A percentile compares a stretch with the other conserved stretches of the same genome.
Evolutionary conservation across 2,329 filamentous ascomycete genomes (phyloP).

Genomic region (Thielaviopsis musarum): DNA sequence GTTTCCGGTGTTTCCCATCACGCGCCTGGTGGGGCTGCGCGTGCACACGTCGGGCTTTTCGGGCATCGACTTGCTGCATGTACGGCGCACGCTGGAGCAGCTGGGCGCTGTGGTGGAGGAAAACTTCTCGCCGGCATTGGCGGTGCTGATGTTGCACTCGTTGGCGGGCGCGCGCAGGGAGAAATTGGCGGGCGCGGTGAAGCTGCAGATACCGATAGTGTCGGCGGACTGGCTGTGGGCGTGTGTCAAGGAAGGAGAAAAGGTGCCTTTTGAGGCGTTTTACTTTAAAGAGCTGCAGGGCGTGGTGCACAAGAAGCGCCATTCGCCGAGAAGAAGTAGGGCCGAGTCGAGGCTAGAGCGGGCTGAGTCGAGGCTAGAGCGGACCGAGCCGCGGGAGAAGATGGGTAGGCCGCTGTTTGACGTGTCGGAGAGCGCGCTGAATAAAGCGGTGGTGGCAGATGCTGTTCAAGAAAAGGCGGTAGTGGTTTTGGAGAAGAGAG

Average conservation of each 20-base stretch:
- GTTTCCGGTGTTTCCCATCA: conserved; percentile 52
- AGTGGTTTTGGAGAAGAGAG: too few species aligned
- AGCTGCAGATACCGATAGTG: conserved; percentile 69
- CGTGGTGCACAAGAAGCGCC: background rate
- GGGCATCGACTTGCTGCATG: conserved; percentile 70
- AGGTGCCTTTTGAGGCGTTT: too few species aligned
- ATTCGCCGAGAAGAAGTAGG: background rate
- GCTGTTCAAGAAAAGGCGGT: too few species aligned
- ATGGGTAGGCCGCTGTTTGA: background rate
- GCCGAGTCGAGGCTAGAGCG: too few species aligned
- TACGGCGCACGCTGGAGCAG: conserved; percentile 58
- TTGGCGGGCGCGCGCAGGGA: conserved; percentile 43
- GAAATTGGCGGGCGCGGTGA: conserved; percentile 61
- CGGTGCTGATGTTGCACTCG: conserved; percentile 58
- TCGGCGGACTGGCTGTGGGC: conserved; percentile 70
- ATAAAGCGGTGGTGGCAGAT: background rate
- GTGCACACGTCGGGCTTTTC: conserved; percentile 72
- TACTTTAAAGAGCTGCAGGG: too few species aligned
- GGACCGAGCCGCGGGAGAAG: too few species aligned
- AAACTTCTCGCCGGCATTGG: conserved; percentile 52
- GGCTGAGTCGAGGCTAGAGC: too few species aligned
- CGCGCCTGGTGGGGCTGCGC: conserved; percentile 50
- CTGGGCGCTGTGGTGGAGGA: conserved; percentile 73
- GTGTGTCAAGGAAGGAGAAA: conserved; percentile 38
- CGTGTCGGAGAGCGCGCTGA: conserved; percentile 1